Percentiles rank a stretch among this genome's conserved stretches.
Evolutionary conservation across 371 early-diverging fungal genomes (phyloP).

Genomic region (Mucor sp.): DNA sequence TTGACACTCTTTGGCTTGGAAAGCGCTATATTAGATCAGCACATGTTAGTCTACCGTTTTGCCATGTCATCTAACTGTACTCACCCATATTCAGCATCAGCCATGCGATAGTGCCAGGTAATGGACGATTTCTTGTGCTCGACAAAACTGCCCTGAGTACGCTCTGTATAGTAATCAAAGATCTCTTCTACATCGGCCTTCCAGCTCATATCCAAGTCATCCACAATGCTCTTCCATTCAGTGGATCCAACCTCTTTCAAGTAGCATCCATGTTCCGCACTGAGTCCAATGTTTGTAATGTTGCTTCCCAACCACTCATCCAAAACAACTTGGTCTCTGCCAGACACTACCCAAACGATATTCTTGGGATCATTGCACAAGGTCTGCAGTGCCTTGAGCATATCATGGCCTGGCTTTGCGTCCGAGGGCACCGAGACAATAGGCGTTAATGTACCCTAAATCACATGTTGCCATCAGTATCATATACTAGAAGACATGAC

Average conservation of each 20-base stretch:
- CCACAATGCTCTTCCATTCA: conserved; percentile 82
- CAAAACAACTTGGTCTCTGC: conserved; percentile 84
- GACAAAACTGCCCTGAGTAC: conserved; percentile 86
- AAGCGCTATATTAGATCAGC: conserved; percentile 5
- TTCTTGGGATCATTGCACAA: conserved; percentile 80
- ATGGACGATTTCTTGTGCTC: conserved; percentile 83
- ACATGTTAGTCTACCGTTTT: not conserved
- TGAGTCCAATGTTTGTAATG: conserved; percentile 74
- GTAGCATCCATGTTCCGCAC: conserved; percentile 96
- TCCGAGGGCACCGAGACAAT: conserved; percentile 75
- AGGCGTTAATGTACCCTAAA: conserved; percentile 76
- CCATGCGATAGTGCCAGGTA: conserved; percentile 92
- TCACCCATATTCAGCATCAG: conserved; percentile 82
- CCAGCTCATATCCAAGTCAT: conserved; percentile 87
- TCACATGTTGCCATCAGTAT: not conserved
- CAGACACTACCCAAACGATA: conserved; percentile 89
- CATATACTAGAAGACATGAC: no score
- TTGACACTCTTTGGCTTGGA: conserved; percentile 91
- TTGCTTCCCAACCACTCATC: conserved; percentile 85
- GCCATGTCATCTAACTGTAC: no score
- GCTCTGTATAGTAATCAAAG: conserved; percentile 87
- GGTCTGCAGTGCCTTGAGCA: conserved; percentile 61
- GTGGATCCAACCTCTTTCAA: conserved; percentile 75
- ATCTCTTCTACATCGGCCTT: conserved; percentile 88
- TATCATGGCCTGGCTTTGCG: conserved; percentile 68